phyloP scores from a whole-genome alignment of 345 rosid genomes.

The Salix brachista region DNA sequence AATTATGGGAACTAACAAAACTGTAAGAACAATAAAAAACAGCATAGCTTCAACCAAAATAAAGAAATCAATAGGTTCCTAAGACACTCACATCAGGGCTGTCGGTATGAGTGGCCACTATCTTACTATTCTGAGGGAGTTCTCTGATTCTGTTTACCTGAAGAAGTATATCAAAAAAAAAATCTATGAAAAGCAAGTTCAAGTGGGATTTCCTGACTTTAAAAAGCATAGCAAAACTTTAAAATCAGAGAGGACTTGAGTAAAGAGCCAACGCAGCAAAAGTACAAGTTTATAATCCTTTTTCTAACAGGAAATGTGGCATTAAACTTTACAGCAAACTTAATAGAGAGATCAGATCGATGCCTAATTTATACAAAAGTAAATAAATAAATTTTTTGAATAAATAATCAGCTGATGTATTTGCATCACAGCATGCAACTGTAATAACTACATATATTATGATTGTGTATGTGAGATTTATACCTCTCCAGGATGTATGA shows the following conservation, averaged over 20 bases:
- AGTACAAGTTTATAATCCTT: neutral
- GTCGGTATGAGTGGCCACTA: slow-evolving; percentile 99
- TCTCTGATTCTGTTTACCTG: slow-evolving; percentile 99
- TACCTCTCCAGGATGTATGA: slow-evolving; percentile 99
- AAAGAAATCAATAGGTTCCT: neutral
- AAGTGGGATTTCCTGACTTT: neutral
- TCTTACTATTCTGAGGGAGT: slow-evolving; percentile 86
- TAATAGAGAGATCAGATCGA: neutral
- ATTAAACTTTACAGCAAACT: neutral
- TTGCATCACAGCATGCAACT: neutral
- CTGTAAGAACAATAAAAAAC: neutral
- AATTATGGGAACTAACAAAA: slow-evolving; percentile 3
- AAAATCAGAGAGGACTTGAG: neutral
- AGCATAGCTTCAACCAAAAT: neutral
- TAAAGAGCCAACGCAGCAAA: neutral
- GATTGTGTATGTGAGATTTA: neutral
- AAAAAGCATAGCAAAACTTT: slow-evolving; percentile 4
- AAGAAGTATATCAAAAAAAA: neutral
- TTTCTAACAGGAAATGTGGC: neutral
- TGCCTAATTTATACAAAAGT: neutral
- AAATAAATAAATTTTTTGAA: too few species aligned
- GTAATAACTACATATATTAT: neutral
- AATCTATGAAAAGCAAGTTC: neutral
- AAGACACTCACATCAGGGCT: slow-evolving; percentile 75
- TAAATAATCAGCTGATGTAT: neutral